These are phyloP conservation scores for Niveomyces coronatus DNA, from an alignment of 2,329 filamentous ascomycete genomes.

Conservation along the genomic window DNA sequence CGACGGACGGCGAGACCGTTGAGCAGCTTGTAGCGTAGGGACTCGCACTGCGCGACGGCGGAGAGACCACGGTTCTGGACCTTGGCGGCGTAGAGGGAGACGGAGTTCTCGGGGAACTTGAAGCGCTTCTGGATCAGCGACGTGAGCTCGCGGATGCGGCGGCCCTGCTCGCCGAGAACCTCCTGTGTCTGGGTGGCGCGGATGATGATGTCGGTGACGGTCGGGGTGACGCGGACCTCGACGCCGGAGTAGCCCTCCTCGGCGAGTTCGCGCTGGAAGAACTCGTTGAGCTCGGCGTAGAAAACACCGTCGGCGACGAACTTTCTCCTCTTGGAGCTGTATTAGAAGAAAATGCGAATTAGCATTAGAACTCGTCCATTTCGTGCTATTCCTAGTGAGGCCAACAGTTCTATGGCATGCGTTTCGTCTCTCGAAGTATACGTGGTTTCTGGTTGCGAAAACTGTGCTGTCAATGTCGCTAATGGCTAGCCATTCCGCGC, in stretches of 20 bases:
- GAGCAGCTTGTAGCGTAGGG: slow-evolving; percentile 99
- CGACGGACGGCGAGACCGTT: slow-evolving; percentile 98
- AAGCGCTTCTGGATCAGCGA: slow-evolving; percentile 99
- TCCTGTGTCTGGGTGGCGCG: slow-evolving; percentile 99
- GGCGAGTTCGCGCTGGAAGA: slow-evolving; percentile 99
- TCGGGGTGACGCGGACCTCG: slow-evolving; percentile 98
- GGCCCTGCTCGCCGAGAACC: slow-evolving; percentile 98
- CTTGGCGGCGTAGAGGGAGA: slow-evolving; percentile 99
- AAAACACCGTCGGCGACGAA: slow-evolving; percentile 98
- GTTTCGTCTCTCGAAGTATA: too few relatives aligned
- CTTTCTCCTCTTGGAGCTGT: slow-evolving; percentile 88
- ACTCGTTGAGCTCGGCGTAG: slow-evolving; percentile 99
- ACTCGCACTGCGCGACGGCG: slow-evolving; percentile 99
- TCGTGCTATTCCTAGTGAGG: not conserved
- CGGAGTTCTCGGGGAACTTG: slow-evolving; percentile 99
- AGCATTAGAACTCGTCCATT: not conserved
- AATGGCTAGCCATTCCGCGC: too few relatives aligned
- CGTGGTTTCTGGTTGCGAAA: too few relatives aligned
- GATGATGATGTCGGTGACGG: slow-evolving; percentile 99
- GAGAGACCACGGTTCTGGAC: slow-evolving; percentile 99
- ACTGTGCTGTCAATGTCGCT: too few relatives aligned
- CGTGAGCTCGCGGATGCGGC: slow-evolving; percentile 99
- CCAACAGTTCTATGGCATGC: not conserved
- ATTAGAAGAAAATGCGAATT: slow-evolving; percentile 12
- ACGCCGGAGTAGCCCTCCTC: slow-evolving; percentile 99